Base-by-base conservation (phyloP, 225 moss, liverwort and hornwort species). In the Physcomitrellopsis africana region DNA sequence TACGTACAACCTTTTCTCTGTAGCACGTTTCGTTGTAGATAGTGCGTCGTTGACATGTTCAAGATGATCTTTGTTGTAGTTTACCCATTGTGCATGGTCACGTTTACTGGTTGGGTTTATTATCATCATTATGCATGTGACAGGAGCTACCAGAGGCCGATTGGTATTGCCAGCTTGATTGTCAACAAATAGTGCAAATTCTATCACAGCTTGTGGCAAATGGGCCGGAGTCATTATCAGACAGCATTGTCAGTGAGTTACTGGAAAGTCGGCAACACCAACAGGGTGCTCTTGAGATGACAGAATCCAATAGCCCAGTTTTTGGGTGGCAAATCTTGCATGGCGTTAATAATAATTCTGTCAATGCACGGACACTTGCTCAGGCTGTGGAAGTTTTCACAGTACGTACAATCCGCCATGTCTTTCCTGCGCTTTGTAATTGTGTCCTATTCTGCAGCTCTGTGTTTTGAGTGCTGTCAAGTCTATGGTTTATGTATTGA, bases 131-230 rank as follows among this genome's bases (percentile, higher is more conserved):
- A n/a, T 73, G 51, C 55, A 51, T 71, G 60, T 83, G 58, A 55
- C 92, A 95, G 94, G 94, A 86, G 74, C 74, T 95, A 63, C 94
- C 94, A 54, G 86, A 92, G 20, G 91, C 90, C 70, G 89, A 91
- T 49, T 95, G 94, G 94, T 95, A 89, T 81, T 95, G 94, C 66
- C 80, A 89, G 37, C 81, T 85, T 56, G 91, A 86, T 72, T 95
- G 94, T 68, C 80, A 85, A 59, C 69, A 91, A 51, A 95, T 91
- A 56, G 85, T 87, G 67, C 77, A 76, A 51, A 87, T 91, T 45
- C 67, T 95, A 61, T 74, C 81, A 51, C 78, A 88, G 70, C 86
- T 95, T 51, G 95, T 95, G 75, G 73, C 81, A 61, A 92, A 92
- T 76, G 92, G 95, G 43, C 83, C 89, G 67, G 92, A 92, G 77